Evolutionary conservation across 1,139 yeast genomes (phyloP), one percentile per base, ranked within the genome.

Genomic region (Zygosaccharomyces pseudobailii): DNA sequence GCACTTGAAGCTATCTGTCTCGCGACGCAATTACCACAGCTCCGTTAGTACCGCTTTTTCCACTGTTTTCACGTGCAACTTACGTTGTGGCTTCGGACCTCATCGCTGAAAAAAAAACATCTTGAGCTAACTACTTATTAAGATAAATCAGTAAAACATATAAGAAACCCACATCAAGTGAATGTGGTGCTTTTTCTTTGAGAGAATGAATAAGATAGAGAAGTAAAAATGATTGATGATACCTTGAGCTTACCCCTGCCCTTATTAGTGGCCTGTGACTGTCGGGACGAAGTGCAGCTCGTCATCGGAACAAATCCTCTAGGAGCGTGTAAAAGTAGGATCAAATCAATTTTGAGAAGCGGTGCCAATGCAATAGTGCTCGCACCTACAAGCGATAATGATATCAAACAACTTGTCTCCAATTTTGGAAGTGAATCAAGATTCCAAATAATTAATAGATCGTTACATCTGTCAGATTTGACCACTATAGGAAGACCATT

Each of bases 311-410:
- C 74, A 2, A 55, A 56, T 21, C 25, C 42, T 9, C 23, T 55
- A 8, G 46, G 45, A 5, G 50, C 50, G 6, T 55, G 82, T 0
- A 64, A 71, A n/a, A 69, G 72, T 32, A 72, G 95, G 51, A 70
- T 78, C 17, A 70, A 69, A 35, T 65, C 75, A 13, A 71, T 82
- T 5, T 56, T 76, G 20, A 75, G 73, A 34, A 66, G 80, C 20
- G 87, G 88, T 8, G 90, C 88, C 2, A 58, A 48, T 3, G 81
- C 87, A 1, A 69, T 82, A 1, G 65, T 83, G 13, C 66, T 84
- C 17, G 61, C 55, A 25, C 52, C 56, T 3, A 47, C 68, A 41
- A 50, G 62, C 46, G 48, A 51, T 9, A 47, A 46, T 9, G 57
- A 59, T 32, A 41, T 42, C 13, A 45, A 54, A 7, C 41, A 38